Evolutionary conservation across 2,329 filamentous ascomycete species (phyloP), one percentile per base, ranked within the genome.

Genomic region (Aureobasidium zeae): DNA sequence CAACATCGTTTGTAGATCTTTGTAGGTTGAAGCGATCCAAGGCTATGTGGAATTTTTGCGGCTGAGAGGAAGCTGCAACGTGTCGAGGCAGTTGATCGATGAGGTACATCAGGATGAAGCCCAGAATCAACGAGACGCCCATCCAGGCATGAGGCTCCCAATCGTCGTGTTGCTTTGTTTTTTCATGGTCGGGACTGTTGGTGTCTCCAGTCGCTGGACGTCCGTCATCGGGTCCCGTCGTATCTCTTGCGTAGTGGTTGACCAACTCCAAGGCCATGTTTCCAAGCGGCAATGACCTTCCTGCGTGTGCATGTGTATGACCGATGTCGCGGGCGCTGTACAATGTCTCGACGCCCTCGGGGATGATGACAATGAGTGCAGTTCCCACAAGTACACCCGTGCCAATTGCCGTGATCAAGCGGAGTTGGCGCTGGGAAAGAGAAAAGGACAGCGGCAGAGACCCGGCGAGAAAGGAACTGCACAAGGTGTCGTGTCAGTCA

Each of bases 31-130:
- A 46, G 12, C 46, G 46, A 53, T 91, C 86, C 31, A 96, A 71
- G 45, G 86, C 93, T 55, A 96, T 91, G 57, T 94, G 86, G 51
- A 87, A 79, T 12, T 81, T 84, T 41, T 79, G 71, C 11, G 81
- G 79, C 56, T 52, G 61, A 46, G 41, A 60, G 55, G 15, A 62
- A 15, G 84, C 73, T 1, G 75, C 74, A 5, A 80, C 77, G 58
- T 87, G 83, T 29, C 79, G 77, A 6, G 87, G 86, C 7, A 94
- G 65, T 39, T 85, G 80, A 63, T 98, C 89, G 57, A 98, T 83
- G 16, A 98, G 74, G 59, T 94, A 96, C 91, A 98, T 98, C 51
- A 95, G 74, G 46, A 94, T 79, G 63, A 96, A 98, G 10, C 91
- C 91, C 12, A 85, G 68, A 44, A 94, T 78, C 39, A 98, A 70